Evolutionary conservation across 169 alveolate species (phyloP), one percentile per base, ranked within the genome.

Genomic region (Plasmodium falciparum): DNA sequence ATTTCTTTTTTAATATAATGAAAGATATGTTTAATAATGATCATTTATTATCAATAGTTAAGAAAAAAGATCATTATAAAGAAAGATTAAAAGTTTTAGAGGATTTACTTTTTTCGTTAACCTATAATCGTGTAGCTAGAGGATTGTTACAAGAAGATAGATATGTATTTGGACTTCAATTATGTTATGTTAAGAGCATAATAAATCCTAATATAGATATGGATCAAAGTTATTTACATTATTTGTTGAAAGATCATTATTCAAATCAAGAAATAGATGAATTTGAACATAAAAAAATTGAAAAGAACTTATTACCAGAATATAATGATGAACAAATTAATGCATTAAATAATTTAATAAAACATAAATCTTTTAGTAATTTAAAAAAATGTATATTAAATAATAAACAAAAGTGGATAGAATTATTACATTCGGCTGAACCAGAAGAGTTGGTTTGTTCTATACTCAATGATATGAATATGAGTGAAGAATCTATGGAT

Each of bases 1-100:
- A 97, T 43, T 97, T 97, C 95, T 97, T 98, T 89, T 94, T 98
- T 97, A 98, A 98, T 83, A 88, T 95, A 50, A 88, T 96, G 93
- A 94, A 92, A 52, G 95, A 95, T 47, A 94, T 96, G 61, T 22
- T 80, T 29, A 43, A 50, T 11, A 33, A 58, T 43, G 59, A 70
- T 24, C 88, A 56, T 54, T 39, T 43, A 22, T 39, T 73, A 22
- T 33, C 92, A 89, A 72, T 94, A 78, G 72, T 92, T 93, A 54
- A 88, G 73, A 83, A 91, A 63, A 78, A 91, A 52, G 83, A 52
- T 50, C 67, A 88, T 43, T 93, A 93, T 92, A 71, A 80, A 50
- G 85, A 75, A 49, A 89, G 92, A 22, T 17, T 92, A 24, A 90
- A 88, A 39, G 52, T 73, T 29, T 63, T 88, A 50, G 73, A 83